Evolutionary conservation across 805 yeast genomes (phyloP), one percentile per base, ranked within the genome.

Genomic region (Metschnikowia drakensbergensis): DNA sequence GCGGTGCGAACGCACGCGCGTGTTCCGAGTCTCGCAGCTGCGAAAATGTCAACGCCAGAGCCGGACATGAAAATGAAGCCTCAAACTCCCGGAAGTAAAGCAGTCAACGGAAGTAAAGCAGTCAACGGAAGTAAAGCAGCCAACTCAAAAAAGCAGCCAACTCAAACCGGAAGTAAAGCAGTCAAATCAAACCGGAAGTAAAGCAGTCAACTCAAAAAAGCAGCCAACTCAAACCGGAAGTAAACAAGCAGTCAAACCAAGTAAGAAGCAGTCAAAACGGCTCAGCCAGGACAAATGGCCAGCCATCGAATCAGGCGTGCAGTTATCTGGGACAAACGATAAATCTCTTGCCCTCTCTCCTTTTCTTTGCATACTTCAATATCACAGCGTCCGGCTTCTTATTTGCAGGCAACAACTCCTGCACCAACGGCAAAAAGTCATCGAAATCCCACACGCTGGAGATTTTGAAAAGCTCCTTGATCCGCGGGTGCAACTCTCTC

Each of bases 351-450:
- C 69, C 71, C 25, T 61, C 55, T 36, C 64, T 58, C 56, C 64
- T 67, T 59, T 67, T 70, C 50, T 60, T 61, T 11, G 69, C 74
- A 50, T 62, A 66, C 56, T 72, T 72, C 44, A 72, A 56, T 3
- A 72, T 61, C 10, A 69, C 53, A 34, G 68, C 55, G 44, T 72
- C 77, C 7, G 68, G 59, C 49, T 71, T 69, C 54, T 67, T 69
- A 3, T 69, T 68, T 1, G 54, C 37, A 9, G 72, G 72, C n/a
- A 71, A 58, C 39, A 59, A 66, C 17, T 53, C 55, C 30, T 36
- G 28, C 8, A 72, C 62, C 38, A 57, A 70, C 4, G 76, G 75
- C 6, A 64, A 51, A 40, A 72, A 67, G 37, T 72, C 76, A 5
- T 68, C 72, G 48, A 61, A 69, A 37, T 64, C 68, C 77, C 77